A percentile compares a stretch with the other conserved stretches of the same genome.
Conservation (phyloP, 768 basidiomycete genomes). For the Cystobasidium onofrii region DNA sequence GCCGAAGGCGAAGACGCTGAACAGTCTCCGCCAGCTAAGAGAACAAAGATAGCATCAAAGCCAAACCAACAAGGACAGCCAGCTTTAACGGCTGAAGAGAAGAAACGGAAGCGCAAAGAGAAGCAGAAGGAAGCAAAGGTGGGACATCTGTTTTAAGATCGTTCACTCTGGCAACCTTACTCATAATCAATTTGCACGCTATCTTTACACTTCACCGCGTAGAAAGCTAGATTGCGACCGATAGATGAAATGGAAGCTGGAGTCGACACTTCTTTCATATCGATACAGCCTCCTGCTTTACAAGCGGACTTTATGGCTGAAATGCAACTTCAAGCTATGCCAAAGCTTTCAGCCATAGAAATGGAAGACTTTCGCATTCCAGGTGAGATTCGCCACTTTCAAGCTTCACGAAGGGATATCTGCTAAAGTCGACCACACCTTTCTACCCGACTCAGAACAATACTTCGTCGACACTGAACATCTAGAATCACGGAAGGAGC, state of each 20-base stretch:
- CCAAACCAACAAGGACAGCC: background rate
- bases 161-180: background rate
- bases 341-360: conserved; percentile 16
- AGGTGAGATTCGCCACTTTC: background rate
- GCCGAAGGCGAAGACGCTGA: background rate
- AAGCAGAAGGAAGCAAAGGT: conserved; percentile 29
- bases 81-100: conserved; percentile 6
- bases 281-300: conserved; percentile 19
- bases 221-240: background rate
- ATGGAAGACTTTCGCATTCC: conserved; percentile 24
- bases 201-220: background rate
- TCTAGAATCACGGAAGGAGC: background rate
- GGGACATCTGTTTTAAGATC: background rate
- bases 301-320: conserved; percentile 29
- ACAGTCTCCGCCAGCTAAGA: conserved; percentile 7
- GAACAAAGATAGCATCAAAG: background rate
- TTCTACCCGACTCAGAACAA: no score
- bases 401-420: no score
- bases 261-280: conserved; percentile 17
- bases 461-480: conserved; percentile 13
- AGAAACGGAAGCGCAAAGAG: conserved; percentile 27
- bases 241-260: conserved; percentile 14
- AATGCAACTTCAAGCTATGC: conserved; percentile 21
- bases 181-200: background rate
- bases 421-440: no score